These are phyloP conservation scores for Discostella stelligera DNA, from an alignment of 352 stramenopile genomes.

Conservation along the genomic window DNA sequence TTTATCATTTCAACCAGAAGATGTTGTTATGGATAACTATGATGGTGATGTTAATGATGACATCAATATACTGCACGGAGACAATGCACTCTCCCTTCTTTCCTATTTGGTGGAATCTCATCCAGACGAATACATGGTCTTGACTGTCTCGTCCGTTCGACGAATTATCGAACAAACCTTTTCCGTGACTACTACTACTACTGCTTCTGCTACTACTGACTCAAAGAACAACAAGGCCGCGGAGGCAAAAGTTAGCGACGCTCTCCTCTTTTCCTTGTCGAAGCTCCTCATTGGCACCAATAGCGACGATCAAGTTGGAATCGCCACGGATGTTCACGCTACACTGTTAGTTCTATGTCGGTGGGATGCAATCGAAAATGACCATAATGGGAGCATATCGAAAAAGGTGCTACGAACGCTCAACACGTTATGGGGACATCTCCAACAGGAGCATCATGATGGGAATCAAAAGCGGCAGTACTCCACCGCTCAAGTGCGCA, in stretches of 20 bases:
- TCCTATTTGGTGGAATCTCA: constrained; percentile 28
- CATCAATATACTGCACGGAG: constrained; percentile 1
- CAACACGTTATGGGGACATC: constrained; percentile 27
- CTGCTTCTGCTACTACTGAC: not conserved
- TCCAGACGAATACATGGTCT: constrained; percentile 21
- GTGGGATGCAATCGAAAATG: constrained; percentile 14
- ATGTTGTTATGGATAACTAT: constrained; percentile 16
- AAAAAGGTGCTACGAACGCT: constrained; percentile 17
- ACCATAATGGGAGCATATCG: constrained; percentile 10
- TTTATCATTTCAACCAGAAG: not conserved
- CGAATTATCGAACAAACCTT: constrained; percentile 25
- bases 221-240: not conserved
- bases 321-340: constrained; percentile 34
- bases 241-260: constrained; percentile 20
- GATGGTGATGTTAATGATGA: not conserved
- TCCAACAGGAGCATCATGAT: constrained; percentile 17
- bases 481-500: constrained; percentile 29
- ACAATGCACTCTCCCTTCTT: constrained; percentile 32
- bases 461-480: constrained; percentile 18
- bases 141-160: constrained; percentile 24
- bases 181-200: too few species aligned
- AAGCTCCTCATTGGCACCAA: constrained; percentile 37
- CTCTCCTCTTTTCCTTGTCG: constrained; percentile 26
- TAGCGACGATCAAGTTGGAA: constrained; percentile 28
- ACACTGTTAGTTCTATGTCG: constrained; percentile 28